These are phyloP conservation scores for Santalum album DNA, from an alignment of 164 flowering plant species.

Conservation along the genomic window DNA sequence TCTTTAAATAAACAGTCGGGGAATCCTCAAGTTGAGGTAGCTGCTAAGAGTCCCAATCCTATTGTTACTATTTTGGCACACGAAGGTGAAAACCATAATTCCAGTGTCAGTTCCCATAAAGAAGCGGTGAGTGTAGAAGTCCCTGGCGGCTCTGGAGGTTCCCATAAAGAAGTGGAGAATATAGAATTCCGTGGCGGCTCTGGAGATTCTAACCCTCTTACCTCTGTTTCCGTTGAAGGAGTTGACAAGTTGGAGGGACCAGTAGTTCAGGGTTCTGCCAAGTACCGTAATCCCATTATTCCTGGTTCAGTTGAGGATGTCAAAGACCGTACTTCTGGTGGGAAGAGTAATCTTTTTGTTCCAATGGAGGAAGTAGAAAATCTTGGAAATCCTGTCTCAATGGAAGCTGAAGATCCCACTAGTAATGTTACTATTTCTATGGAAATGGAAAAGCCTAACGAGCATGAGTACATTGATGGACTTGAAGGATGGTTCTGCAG, in stretches of 20 bases:
- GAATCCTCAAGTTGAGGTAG: background rate
- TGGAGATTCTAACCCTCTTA: too few relatives aligned
- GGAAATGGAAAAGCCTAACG: conserved; percentile 2
- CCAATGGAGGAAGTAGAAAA: background rate
- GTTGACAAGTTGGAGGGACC: too few relatives aligned
- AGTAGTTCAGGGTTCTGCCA: background rate
- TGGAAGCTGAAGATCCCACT: conserved; percentile 8
- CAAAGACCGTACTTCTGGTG: too few relatives aligned
- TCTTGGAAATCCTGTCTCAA: background rate
- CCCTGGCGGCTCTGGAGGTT: too few relatives aligned
- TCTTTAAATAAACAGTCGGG: background rate
- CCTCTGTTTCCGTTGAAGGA: background rate
- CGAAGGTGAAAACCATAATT: conserved; percentile 4
- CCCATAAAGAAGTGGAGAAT: too few relatives aligned
- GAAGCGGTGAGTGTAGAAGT: too few relatives aligned
- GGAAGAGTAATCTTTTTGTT: too few relatives aligned
- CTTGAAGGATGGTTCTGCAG: background rate
- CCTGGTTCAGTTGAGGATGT: too few relatives aligned
- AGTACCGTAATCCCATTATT: too few relatives aligned
- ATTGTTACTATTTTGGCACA: background rate
- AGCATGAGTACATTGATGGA: background rate
- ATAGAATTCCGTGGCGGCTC: too few relatives aligned
- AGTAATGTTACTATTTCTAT: background rate
- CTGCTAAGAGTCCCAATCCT: background rate
- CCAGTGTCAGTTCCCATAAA: background rate